Evolutionary conservation across 371 early-diverging fungal genomes (phyloP).

Genomic region (Saksenaea vasiformis): DNA sequence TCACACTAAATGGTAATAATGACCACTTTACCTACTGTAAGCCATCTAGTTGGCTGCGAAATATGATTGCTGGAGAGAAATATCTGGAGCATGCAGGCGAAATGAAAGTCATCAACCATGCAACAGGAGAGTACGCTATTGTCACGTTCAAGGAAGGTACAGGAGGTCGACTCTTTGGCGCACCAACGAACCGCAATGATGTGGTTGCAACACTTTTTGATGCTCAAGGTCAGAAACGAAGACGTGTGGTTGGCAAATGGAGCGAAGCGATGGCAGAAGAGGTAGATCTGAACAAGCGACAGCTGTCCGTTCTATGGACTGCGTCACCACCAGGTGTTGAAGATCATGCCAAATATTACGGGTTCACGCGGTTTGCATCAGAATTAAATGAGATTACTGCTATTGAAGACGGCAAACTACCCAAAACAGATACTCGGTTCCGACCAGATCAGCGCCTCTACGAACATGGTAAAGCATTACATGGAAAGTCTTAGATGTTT

Average conservation of each 20-base stretch:
- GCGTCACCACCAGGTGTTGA: conserved; percentile 65
- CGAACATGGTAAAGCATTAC: conserved; percentile 63
- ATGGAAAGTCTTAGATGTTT: not conserved
- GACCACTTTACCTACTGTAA: conserved; percentile 82
- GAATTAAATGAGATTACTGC: conserved; percentile 82
- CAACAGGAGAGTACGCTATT: conserved; percentile 69
- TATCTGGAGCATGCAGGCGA: conserved; percentile 82
- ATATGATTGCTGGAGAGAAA: conserved; percentile 76
- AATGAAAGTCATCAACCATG: conserved; percentile 72
- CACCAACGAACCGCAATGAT: conserved; percentile 67
- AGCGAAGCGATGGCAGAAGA: conserved; percentile 57
- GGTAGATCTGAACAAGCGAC: conserved; percentile 47
- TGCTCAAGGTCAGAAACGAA: conserved; percentile 48
- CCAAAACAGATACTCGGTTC: conserved; percentile 90
- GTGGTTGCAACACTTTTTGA: conserved; percentile 62
- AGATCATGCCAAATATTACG: conserved; percentile 77
- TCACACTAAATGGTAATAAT: conserved; percentile 58
- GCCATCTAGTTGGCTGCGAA: conserved; percentile 82
- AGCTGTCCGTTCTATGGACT: conserved; percentile 79
- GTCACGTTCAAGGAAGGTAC: conserved; percentile 65
- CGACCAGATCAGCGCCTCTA: conserved; percentile 87
- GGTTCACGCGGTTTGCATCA: conserved; percentile 84
- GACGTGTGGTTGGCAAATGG: conserved; percentile 64
- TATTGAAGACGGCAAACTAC: conserved; percentile 61
- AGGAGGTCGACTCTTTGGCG: conserved; percentile 59